Base-by-base conservation (phyloP, 805 yeast species). In the Nakazawaea sp. region DNA sequence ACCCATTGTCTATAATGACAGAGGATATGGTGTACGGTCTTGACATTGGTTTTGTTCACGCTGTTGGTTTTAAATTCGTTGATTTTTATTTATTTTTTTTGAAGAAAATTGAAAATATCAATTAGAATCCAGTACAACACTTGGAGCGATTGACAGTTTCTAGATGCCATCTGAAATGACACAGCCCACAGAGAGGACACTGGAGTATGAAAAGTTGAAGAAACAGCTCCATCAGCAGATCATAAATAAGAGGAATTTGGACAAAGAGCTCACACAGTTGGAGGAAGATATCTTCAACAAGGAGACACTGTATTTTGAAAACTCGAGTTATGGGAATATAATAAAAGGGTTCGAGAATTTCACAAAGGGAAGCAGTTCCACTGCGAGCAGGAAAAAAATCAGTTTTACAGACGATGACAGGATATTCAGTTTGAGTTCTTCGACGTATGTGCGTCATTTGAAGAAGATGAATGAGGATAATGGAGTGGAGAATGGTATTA, bases 311-410 rank as follows among this genome's bases (percentile, higher is more conserved):
- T 89, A 89, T 53, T 72, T 89, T 20, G 88, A 82, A 36, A 75
- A 86, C 41, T 57, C 62, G 20, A 57, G 67, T 20, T 73, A 73
- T 38, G 89, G 96, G 0, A 89, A 86, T 55, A 81, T 90, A 19
- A 82, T 87, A n/a, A 81, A 82, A 45, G 97, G 97, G 1, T 89
- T 88, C 50, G 96, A 89, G 33, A 81, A 76, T 48, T 82, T 84
- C 51, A 68, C 80, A 33, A 83, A 81, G 46, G 58, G 62, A 18
- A 50, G 60, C 3, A 30, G 51, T 1, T 12, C 42, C 5, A 49
- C 68, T n/a, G 53, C 50, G 39, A 40, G 36, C 27, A 66, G 64
- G 58, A 68, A 70, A 51, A 66, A 75, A 58, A 61, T 72, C 42
- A 53, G 67, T 35, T 71, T 72, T 60, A 64, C 78, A 0, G 90